These are phyloP conservation scores for Penicillium sp. DNA, from an alignment of 2,329 filamentous ascomycete genomes.

Conservation along the genomic window DNA sequence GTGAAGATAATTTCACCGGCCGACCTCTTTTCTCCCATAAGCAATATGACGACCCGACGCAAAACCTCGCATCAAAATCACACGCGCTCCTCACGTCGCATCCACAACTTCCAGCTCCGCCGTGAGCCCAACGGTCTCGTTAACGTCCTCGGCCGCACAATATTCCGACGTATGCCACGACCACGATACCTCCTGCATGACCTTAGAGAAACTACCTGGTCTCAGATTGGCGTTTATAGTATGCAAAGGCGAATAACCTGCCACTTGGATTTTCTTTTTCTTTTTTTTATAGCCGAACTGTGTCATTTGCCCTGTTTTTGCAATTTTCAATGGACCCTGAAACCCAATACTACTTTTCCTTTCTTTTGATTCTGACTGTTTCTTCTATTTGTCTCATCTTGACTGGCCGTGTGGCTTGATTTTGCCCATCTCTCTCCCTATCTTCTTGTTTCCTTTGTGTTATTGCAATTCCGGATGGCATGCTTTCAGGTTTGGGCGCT, in stretches of 20 bases:
- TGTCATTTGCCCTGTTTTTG: constrained; percentile 8
- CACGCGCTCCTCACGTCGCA: constrained; percentile 9
- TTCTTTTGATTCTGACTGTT: constrained; percentile 15
- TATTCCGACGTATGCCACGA: constrained; percentile 38
- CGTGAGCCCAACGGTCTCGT: constrained; percentile 15
- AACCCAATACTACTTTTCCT: neutral
- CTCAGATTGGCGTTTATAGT: constrained; percentile 38
- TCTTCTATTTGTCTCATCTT: constrained; percentile 13
- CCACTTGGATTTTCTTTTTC: constrained; percentile 14
- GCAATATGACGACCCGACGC: neutral
- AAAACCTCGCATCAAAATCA: constrained; percentile 4
- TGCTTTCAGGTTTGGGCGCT: constrained; percentile 6
- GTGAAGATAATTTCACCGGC: constrained; percentile 33
- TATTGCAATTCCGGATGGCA: constrained; percentile 9
- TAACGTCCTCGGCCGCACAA: constrained; percentile 25
- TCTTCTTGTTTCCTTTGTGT: constrained; percentile 5
- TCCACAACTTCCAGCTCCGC: constrained; percentile 10
- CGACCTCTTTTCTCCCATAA: neutral
- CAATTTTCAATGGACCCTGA: constrained; percentile 9
- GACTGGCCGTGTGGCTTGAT: constrained; percentile 3
- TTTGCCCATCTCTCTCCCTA: constrained; percentile 7
- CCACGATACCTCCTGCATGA: constrained; percentile 44
- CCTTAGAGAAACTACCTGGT: constrained; percentile 36
- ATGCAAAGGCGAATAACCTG: constrained; percentile 28
- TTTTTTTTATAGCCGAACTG: constrained; percentile 5